Evolutionary conservation across 192 early-diverging fungal genomes (phyloP).

Genomic region (Paraglomus occultum): DNA sequence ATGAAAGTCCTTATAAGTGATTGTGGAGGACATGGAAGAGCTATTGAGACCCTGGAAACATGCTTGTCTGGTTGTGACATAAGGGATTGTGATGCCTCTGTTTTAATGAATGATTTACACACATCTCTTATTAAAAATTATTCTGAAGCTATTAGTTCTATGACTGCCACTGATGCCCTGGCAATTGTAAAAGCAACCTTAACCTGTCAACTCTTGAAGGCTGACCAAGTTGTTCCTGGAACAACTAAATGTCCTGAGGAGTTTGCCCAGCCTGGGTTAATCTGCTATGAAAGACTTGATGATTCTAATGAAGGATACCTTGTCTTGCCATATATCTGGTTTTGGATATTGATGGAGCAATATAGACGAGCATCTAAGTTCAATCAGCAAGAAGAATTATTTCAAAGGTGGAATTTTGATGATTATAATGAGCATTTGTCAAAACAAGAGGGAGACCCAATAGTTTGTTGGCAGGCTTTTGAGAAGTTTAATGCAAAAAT

Average conservation of each 20-base stretch:
- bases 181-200: background rate
- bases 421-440: too few relatives aligned
- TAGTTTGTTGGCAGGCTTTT: slow-evolving; percentile 23
- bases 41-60: slow-evolving; percentile 30
- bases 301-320: slow-evolving; percentile 26
- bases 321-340: slow-evolving; percentile 36
- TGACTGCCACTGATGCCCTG: background rate
- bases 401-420: too few relatives aligned
- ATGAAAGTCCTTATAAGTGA: slow-evolving; percentile 35
- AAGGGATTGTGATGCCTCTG: slow-evolving; percentile 23
- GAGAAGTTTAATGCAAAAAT: slow-evolving; percentile 17
- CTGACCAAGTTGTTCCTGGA: background rate
- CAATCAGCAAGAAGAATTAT: slow-evolving; percentile 23
- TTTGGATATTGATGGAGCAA: slow-evolving; percentile 30
- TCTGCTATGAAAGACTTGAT: slow-evolving; percentile 6
- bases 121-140: slow-evolving; percentile 27
- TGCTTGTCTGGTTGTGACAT: background rate
- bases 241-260: slow-evolving; percentile 8
- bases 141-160: slow-evolving; percentile 17
- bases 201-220: background rate
- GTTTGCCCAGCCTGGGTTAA: background rate
- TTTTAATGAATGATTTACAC: slow-evolving; percentile 28
- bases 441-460: slow-evolving; percentile 33
- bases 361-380: slow-evolving; percentile 30
- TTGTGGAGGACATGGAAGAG: slow-evolving; percentile 42